Evolutionary conservation across 176 grass and related monocot genomes (phyloP).

Genomic region (Musa beccarii): DNA sequence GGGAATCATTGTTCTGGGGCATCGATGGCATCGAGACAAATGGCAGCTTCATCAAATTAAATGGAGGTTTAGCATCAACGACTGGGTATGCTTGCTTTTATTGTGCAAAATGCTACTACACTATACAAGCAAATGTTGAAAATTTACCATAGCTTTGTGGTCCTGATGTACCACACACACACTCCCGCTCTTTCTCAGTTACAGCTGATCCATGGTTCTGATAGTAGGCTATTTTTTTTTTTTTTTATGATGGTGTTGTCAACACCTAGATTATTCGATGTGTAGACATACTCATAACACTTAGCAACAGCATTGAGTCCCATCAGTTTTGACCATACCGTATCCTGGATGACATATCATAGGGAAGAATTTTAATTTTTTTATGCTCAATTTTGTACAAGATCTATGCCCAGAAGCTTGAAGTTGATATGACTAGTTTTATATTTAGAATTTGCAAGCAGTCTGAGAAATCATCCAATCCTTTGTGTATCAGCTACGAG

Average conservation of each 20-base stretch:
- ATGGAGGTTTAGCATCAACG: slow-evolving; percentile 27
- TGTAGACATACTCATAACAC: too few relatives aligned
- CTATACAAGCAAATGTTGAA: not conserved
- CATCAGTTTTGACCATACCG: not conserved
- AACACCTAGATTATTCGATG: not conserved
- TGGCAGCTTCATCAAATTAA: slow-evolving; percentile 37
- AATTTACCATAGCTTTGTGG: not conserved
- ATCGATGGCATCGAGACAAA: slow-evolving; percentile 76
- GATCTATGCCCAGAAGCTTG: not conserved
- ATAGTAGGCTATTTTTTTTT: not conserved
- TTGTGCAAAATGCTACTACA: not conserved
- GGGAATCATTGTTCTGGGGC: slow-evolving; percentile 74
- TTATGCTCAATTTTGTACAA: not conserved
- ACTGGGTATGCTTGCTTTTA: slow-evolving; percentile 38
- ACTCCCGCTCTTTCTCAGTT: too few relatives aligned
- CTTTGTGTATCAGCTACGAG: too few relatives aligned
- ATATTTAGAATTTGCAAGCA: too few relatives aligned
- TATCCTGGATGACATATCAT: not conserved
- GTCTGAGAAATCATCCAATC: not conserved
- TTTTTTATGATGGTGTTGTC: too few relatives aligned
- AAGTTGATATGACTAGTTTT: too few relatives aligned
- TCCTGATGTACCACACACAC: too few relatives aligned
- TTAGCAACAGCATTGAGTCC: not conserved
- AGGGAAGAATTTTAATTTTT: not conserved
- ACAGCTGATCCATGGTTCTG: not conserved